phyloP scores from a whole-genome alignment of 345 rosid species.

The Salix udensis region DNA sequence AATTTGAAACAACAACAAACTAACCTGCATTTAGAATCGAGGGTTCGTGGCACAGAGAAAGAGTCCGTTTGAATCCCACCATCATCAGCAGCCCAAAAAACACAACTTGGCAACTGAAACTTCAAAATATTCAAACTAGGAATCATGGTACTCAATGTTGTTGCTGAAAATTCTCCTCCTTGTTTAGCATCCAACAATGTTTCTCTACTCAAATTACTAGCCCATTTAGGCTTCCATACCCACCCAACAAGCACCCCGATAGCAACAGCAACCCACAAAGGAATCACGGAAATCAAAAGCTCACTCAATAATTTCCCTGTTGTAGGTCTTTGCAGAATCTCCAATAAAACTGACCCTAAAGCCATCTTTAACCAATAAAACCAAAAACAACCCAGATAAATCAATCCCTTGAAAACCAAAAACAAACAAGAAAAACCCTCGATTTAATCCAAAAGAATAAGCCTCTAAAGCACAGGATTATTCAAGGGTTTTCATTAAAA shows the following conservation, averaged over 20 bases:
- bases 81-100: slow-evolving; percentile 41
- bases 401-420: not conserved
- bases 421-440: slow-evolving; percentile 36
- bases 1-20: slow-evolving; percentile 8
- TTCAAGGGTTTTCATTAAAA: slow-evolving; percentile 33
- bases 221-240: slow-evolving; percentile 97
- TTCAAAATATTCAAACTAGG: slow-evolving; percentile 41
- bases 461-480: slow-evolving; percentile 36
- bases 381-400: slow-evolving; percentile 16
- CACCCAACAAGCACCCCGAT: slow-evolving; percentile 87
- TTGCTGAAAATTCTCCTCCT: not conserved
- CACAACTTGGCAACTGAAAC: slow-evolving; percentile 50
- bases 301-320: slow-evolving; percentile 46
- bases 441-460: slow-evolving; percentile 32
- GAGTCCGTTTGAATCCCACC: slow-evolving; percentile 24
- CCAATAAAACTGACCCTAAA: slow-evolving; percentile 42
- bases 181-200: slow-evolving; percentile 27
- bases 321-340: slow-evolving; percentile 44
- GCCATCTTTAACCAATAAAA: slow-evolving; percentile 38
- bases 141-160: slow-evolving; percentile 21
- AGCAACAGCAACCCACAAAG: slow-evolving; percentile 80
- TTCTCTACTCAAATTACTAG: slow-evolving; percentile 40
- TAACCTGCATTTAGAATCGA: slow-evolving; percentile 47
- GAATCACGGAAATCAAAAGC: slow-evolving; percentile 48
- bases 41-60: slow-evolving; percentile 18